phyloP scores from a whole-genome alignment of 495 filamentous ascomycete species.

The Penicillium herquei region DNA sequence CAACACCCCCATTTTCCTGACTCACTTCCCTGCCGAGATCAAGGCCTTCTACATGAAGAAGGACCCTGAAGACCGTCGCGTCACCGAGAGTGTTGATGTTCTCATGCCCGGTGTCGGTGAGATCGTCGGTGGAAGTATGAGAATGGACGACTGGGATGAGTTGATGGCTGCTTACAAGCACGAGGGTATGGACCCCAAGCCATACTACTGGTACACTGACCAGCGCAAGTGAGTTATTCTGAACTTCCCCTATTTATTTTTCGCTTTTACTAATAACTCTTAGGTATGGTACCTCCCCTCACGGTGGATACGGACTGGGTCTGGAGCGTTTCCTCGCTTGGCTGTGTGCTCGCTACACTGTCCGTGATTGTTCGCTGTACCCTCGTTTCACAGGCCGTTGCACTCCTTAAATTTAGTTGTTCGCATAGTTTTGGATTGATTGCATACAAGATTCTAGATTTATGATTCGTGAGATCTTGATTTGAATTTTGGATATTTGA shows the following conservation, averaged over 20 bases:
- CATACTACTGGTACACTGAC: conserved; percentile 99
- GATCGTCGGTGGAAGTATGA: conserved; percentile 96
- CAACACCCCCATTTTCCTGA: conserved; percentile 92
- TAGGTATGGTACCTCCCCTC: conserved; percentile 90
- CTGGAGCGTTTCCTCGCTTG: conserved; percentile 96
- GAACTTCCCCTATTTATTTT: background rate
- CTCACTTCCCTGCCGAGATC: conserved; percentile 95
- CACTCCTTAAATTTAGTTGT: conserved; percentile 61
- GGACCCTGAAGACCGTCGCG: conserved; percentile 73
- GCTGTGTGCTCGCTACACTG: conserved; percentile 89
- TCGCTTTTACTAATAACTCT: conserved; percentile 7
- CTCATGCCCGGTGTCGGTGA: conserved; percentile 97
- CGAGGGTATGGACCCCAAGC: conserved; percentile 77
- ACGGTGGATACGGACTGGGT: conserved; percentile 94
- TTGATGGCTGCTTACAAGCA: conserved; percentile 84
- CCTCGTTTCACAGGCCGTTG: conserved; percentile 93
- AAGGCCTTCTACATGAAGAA: conserved; percentile 99
- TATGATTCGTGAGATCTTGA: background rate
- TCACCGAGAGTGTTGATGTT: conserved; percentile 94
- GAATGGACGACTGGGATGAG: conserved; percentile 92
- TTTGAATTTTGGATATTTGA: background rate
- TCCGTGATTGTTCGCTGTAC: conserved; percentile 86
- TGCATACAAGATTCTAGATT: conserved; percentile 2
- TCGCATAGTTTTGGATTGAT: conserved; percentile 5
- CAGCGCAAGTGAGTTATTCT: conserved; percentile 79